Base-by-base conservation (phyloP, 345 rosid genomes). In the Laguncularia racemosa region DNA sequence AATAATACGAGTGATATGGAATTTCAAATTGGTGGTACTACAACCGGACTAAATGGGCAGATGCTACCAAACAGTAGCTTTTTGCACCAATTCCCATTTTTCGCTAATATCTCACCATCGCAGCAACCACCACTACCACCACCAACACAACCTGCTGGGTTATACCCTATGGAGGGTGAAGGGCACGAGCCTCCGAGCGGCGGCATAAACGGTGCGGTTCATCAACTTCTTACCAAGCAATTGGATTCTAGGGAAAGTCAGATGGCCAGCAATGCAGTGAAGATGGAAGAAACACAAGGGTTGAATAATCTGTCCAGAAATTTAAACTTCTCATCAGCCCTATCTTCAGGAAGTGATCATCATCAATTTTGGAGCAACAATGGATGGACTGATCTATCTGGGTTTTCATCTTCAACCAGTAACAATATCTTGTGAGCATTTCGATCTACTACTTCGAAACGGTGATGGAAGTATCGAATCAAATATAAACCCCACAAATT, bases 321-420 rank as follows among this genome's bases (percentile, higher is more conserved):
- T 48, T 77, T 75, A 52, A 53, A 66, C 61, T 73, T 76, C 26
- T 46, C 73, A 47, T 57, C 81, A n/a, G 82, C 73, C 5, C 71
- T 70, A 28, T 66, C 53, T 44, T 82, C 81, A 84, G 23, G 68
- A 53, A 65, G 66, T 3, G 51, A 21, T 50, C 16, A 55, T 66
- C 65, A 79, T 67, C 81, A 68, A 44, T 61, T 56, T 46, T 80
- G 80, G 85, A 19, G 67, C 54, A 64, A 63, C 14, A 73, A 58
- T 71, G 78, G 83, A 67, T 83, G 85, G 85, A 77, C 74, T 53
- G 78, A 83, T 65, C 73, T 80, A 52, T 60, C 78, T 18, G 75
- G 78, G 57, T 78, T 72, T 60, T 48, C 69, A 58, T 64, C 72
- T 38, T 71, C 84, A 62, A 73, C 85, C 44, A 69, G 71, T 5